Conservation (phyloP, 495 filamentous ascomycete genomes). For the Echria macrotheca region DNA sequence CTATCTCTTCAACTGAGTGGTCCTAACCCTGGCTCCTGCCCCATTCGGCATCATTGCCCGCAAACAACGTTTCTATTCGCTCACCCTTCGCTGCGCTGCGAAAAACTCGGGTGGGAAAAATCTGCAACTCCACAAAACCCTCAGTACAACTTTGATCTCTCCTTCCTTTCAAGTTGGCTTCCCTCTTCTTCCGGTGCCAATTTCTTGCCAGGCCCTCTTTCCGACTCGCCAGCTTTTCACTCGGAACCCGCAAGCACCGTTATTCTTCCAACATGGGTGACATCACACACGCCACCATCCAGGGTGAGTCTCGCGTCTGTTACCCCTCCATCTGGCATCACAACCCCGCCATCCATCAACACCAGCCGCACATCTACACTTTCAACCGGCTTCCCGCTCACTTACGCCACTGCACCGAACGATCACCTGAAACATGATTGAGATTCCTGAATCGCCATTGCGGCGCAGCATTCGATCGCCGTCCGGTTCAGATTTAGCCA, state of each 20-base stretch:
- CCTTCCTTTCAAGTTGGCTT: conserved; percentile 18
- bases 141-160: not conserved
- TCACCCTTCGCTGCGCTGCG: conserved; percentile 10
- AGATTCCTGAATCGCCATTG: no score
- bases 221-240: conserved; percentile 1
- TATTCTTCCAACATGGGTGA: conserved; percentile 27
- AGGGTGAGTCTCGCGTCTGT: conserved; percentile 22
- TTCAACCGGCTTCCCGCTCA: not conserved
- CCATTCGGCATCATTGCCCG: conserved; percentile 15
- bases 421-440: no score
- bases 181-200: conserved; percentile 15
- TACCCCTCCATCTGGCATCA: conserved; percentile 7
- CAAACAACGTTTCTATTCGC: conserved; percentile 23
- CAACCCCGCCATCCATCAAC: conserved; percentile 18
- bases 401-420: no score
- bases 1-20: no score
- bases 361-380: conserved; percentile 8
- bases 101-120: conserved; percentile 10
- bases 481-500: no score
- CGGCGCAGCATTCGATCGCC: not conserved
- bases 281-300: conserved; percentile 31
- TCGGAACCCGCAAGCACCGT: conserved; percentile 9
- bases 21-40: no score
- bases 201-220: conserved; percentile 14
- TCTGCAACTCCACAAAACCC: conserved; percentile 4